Evolutionary conservation across 192 early-diverging fungal species (phyloP).

Genomic region (Backusella macrospora): DNA sequence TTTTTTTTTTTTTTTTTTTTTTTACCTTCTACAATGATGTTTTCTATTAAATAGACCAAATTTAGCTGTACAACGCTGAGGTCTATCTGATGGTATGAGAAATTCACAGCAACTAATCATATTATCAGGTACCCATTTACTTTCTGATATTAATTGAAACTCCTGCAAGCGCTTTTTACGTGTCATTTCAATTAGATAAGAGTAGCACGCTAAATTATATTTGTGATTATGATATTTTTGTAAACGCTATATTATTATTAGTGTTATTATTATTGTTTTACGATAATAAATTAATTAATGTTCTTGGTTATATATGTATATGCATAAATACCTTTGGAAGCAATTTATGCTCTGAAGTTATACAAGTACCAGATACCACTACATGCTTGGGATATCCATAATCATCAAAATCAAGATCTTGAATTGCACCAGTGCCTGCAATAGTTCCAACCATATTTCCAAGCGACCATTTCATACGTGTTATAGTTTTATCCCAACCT

Average conservation of each 20-base stretch:
- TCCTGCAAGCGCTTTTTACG: neutral
- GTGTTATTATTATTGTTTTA: neutral
- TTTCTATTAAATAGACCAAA: constrained; percentile 15
- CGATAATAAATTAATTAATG: constrained; percentile 4
- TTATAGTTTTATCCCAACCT: neutral
- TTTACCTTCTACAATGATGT: constrained; percentile 23
- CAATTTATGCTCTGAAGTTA: constrained; percentile 9
- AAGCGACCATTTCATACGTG: constrained; percentile 12
- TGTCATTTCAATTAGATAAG: constrained; percentile 16
- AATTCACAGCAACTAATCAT: constrained; percentile 5
- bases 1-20: neutral
- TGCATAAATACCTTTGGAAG: constrained; percentile 17
- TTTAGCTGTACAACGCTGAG: neutral
- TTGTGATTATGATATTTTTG: constrained; percentile 12
- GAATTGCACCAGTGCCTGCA: neutral
- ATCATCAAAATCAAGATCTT: constrained; percentile 13
- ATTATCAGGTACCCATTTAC: constrained; percentile 9
- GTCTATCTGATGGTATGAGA: neutral
- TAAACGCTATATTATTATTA: neutral
- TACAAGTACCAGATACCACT: constrained; percentile 13
- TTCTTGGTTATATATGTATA: neutral
- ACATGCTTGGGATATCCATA: constrained; percentile 15
- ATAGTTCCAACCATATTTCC: constrained; percentile 10
- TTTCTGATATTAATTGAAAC: constrained; percentile 12
- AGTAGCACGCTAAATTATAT: neutral